A percentile compares a stretch with the other conserved stretches of the same genome.
phyloP scores from a whole-genome alignment of 441 rosid species.

The Gossypium schwendimanii region DNA sequence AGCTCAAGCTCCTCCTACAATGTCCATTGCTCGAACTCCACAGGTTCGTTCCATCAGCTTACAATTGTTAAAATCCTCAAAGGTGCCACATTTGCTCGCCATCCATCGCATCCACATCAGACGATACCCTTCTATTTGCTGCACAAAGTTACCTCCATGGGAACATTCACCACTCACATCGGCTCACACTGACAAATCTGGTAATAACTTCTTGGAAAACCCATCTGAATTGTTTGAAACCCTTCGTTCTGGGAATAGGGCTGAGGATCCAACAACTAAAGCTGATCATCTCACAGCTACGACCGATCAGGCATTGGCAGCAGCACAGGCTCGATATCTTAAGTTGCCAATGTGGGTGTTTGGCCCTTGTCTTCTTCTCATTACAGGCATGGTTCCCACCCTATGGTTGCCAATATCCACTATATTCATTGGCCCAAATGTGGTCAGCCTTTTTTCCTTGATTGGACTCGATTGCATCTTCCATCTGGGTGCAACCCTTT shows the following conservation, averaged over 20 bases:
- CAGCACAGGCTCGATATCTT: slow-evolving; percentile 36
- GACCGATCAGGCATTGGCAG: slow-evolving; percentile 10
- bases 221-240: slow-evolving; percentile 49
- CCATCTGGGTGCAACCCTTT: slow-evolving; percentile 75
- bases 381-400: slow-evolving; percentile 81
- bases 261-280: slow-evolving; percentile 24
- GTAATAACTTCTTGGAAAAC: slow-evolving; percentile 36
- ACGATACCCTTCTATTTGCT: slow-evolving; percentile 27
- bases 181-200: slow-evolving; percentile 39
- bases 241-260: slow-evolving; percentile 26
- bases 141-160: slow-evolving; percentile 55
- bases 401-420: slow-evolving; percentile 84
- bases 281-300: slow-evolving; percentile 21
- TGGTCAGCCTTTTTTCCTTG: slow-evolving; percentile 75
- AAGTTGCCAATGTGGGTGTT: slow-evolving; percentile 84
- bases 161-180: slow-evolving; percentile 48
- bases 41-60: slow-evolving; percentile 24
- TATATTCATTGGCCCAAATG: slow-evolving; percentile 66
- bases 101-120: slow-evolving; percentile 19
- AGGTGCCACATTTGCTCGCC: slow-evolving; percentile 15
- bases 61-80: slow-evolving; percentile 24
- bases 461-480: slow-evolving; percentile 79
- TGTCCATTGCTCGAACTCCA: slow-evolving; percentile 18
- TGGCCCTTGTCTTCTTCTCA: slow-evolving; percentile 72
- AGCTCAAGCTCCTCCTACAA: slow-evolving; percentile 27